Evolutionary conservation across 2,329 filamentous ascomycete species (phyloP).

Genomic region (Neophaeococcomyces aloes): DNA sequence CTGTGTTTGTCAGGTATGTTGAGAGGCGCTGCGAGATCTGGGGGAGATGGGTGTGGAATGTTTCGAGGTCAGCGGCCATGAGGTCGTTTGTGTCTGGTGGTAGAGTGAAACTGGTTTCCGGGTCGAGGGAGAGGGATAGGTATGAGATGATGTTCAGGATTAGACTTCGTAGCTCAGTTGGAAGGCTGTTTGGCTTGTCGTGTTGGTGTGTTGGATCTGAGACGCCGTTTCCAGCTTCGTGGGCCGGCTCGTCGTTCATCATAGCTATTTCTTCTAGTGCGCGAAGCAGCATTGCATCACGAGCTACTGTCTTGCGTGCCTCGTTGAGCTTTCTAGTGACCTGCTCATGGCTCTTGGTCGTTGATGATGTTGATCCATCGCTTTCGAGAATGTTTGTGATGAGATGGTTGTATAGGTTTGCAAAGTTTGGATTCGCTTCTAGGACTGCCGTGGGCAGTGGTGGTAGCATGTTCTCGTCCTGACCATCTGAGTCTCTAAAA

Average conservation of each 20-base stretch:
- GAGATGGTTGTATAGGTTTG: slow-evolving; percentile 31
- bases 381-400: slow-evolving; percentile 29
- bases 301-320: slow-evolving; percentile 22
- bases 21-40: not conserved
- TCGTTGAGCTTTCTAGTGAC: slow-evolving; percentile 22
- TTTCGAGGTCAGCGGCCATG: not conserved
- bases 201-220: not conserved
- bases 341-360: slow-evolving; percentile 9
- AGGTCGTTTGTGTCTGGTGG: slow-evolving; percentile 3
- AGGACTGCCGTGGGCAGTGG: slow-evolving; percentile 32
- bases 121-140: not conserved
- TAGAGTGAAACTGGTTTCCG: not conserved
- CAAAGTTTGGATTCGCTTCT: slow-evolving; percentile 33
- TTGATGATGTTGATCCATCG: slow-evolving; percentile 30
- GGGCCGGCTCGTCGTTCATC: not conserved
- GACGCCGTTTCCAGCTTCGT: too few relatives aligned
- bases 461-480: slow-evolving; percentile 29
- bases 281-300: slow-evolving; percentile 20
- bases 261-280: slow-evolving; percentile 3
- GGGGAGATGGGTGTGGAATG: not conserved
- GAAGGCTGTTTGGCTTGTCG: slow-evolving; percentile 17
- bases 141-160: slow-evolving; percentile 5
- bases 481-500: too few relatives aligned
- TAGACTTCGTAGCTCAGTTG: slow-evolving; percentile 4
- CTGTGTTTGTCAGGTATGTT: not conserved